Evolutionary conservation across 148 eudicot genomes (phyloP).

Genomic region (Spergularia bocconei): DNA sequence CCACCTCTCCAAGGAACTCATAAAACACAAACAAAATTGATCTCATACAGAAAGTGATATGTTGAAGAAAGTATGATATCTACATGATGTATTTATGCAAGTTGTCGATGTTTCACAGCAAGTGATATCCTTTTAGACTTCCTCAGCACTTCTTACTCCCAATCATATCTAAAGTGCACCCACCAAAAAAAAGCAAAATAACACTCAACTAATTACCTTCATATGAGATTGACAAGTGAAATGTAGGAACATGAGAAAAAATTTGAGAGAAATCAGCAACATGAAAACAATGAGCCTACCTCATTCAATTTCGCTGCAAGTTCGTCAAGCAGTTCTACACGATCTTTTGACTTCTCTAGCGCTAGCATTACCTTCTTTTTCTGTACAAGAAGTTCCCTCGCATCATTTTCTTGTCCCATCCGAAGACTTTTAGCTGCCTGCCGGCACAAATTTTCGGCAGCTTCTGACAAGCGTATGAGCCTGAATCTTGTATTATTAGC

Average conservation of each 20-base stretch:
- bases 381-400: conserved; percentile 75
- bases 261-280: neutral
- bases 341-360: conserved; percentile 72
- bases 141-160: neutral
- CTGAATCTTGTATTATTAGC: conserved; percentile 81
- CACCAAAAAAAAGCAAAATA: no score
- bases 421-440: conserved; percentile 67
- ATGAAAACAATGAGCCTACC: conserved; percentile 30
- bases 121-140: neutral
- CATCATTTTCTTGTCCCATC: conserved; percentile 66
- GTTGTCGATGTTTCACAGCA: neutral
- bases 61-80: neutral
- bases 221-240: neutral
- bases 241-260: neutral
- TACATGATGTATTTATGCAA: neutral
- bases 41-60: neutral
- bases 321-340: conserved; percentile 67
- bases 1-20: no score
- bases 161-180: neutral
- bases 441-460: conserved; percentile 68
- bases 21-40: neutral
- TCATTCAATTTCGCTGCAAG: conserved; percentile 70
- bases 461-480: conserved; percentile 82
- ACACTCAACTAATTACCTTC: no score
- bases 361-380: conserved; percentile 80